Percentiles rank a stretch among this genome's conserved stretches.
These are phyloP conservation scores for Exidia glandulosa DNA, from an alignment of 768 basidiomycete genomes.

Conservation along the genomic window DNA sequence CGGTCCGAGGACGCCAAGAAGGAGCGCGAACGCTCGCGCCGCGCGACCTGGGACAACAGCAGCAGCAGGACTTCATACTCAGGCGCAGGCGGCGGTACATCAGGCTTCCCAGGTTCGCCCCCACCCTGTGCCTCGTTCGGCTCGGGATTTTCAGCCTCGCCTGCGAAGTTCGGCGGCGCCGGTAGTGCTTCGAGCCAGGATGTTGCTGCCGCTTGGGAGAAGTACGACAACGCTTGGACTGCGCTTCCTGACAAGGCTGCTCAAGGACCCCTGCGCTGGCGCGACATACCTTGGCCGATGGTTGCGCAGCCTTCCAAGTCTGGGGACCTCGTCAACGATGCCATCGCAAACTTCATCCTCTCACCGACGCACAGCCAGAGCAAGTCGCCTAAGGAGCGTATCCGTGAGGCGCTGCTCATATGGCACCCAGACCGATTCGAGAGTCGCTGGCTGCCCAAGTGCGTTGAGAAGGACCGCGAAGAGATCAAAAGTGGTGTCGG, in stretches of 20 bases:
- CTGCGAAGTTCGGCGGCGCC: neutral
- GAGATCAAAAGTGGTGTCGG: conserved; percentile 65
- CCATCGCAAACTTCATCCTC: conserved; percentile 5
- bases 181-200: neutral
- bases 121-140: conserved; percentile 12
- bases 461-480: conserved; percentile 51
- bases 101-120: neutral
- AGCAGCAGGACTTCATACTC: neutral
- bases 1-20: conserved; percentile 6
- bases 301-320: neutral
- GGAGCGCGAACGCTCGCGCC: conserved; percentile 3
- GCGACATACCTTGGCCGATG: conserved; percentile 6
- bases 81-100: neutral
- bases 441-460: conserved; percentile 52
- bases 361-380: conserved; percentile 6
- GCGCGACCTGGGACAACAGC: neutral
- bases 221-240: conserved; percentile 10
- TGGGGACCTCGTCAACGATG: conserved; percentile 3
- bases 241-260: neutral
- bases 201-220: conserved; percentile 6
- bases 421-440: conserved; percentile 85
- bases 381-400: conserved; percentile 43
- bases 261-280: neutral
- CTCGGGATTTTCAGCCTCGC: neutral
- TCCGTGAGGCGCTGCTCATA: conserved; percentile 60